A percentile compares a stretch with the other conserved stretches of the same genome.
Conservation (phyloP, 1,284 basidiomycete species). For the Pseudozyma sp. region DNA sequence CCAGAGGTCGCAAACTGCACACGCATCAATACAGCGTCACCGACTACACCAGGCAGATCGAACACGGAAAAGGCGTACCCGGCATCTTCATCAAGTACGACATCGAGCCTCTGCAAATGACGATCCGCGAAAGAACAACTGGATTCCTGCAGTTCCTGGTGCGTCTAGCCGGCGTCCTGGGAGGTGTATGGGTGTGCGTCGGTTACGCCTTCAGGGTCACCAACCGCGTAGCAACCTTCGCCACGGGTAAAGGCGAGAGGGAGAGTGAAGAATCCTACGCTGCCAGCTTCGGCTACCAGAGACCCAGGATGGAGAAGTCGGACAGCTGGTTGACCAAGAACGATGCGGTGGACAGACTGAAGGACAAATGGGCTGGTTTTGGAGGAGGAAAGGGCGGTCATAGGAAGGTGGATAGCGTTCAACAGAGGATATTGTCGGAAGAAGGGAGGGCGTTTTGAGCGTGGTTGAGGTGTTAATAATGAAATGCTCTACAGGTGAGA, state of each 20-base stretch:
- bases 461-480: too few species aligned
- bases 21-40: constrained; percentile 97
- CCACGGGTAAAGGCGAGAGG: constrained; percentile 16
- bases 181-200: constrained; percentile 69
- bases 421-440: constrained; percentile 50
- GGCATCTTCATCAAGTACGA: constrained; percentile 76
- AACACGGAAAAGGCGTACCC: constrained; percentile 83
- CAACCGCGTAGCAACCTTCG: constrained; percentile 43
- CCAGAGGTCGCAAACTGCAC: constrained; percentile 73
- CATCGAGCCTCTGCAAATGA: constrained; percentile 87
- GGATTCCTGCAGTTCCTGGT: constrained; percentile 84
- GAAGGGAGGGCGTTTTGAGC: constrained; percentile 49
- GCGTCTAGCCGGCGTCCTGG: constrained; percentile 73
- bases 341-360: constrained; percentile 40
- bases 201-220: constrained; percentile 57
- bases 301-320: constrained; percentile 12
- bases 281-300: constrained; percentile 34
- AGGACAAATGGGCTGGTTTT: constrained; percentile 42
- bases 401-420: constrained; percentile 47
- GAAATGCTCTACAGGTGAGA: too few species aligned
- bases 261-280: constrained; percentile 39
- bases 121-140: constrained; percentile 86
- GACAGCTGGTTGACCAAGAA: constrained; percentile 17
- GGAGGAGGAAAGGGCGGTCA: constrained; percentile 28
- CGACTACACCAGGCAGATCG: constrained; percentile 83